phyloP scores from a whole-genome alignment of 495 filamentous ascomycete species.

The Talaromyces liani region DNA sequence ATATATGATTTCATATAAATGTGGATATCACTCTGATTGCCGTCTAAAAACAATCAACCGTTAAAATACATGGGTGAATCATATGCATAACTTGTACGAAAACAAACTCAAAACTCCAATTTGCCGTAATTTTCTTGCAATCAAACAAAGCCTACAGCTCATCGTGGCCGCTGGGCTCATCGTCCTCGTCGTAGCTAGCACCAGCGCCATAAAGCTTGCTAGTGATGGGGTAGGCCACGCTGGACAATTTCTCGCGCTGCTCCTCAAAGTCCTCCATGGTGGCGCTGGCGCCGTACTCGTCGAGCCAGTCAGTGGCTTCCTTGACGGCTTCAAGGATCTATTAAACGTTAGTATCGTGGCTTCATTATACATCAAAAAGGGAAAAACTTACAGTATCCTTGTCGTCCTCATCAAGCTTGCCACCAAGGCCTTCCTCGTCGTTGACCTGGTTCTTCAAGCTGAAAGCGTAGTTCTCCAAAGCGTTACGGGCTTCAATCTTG shows the following conservation, averaged over 20 bases:
- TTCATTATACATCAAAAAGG: not conserved
- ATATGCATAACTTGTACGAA: constrained; percentile 11
- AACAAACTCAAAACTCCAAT: constrained; percentile 22
- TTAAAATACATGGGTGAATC: constrained; percentile 10
- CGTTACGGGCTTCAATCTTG: constrained; percentile 92
- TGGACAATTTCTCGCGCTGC: constrained; percentile 97
- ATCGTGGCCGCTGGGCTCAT: constrained; percentile 74
- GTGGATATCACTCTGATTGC: constrained; percentile 13
- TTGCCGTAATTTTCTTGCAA: constrained; percentile 32
- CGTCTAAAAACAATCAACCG: constrained; percentile 7
- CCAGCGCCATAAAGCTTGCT: constrained; percentile 85
- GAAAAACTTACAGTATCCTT: constrained; percentile 90
- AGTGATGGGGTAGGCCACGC: constrained; percentile 96
- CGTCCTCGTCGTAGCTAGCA: constrained; percentile 54
- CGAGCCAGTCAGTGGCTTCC: constrained; percentile 95
- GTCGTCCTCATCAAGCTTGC: constrained; percentile 97
- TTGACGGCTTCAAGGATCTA: constrained; percentile 91
- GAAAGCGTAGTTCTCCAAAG: constrained; percentile 94
- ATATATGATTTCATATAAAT: constrained; percentile 13
- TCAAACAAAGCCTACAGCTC: constrained; percentile 66
- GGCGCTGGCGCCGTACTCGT: constrained; percentile 86
- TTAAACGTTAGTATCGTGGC: not conserved
- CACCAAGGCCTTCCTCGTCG: constrained; percentile 92
- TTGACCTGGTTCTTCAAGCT: constrained; percentile 98
- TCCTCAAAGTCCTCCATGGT: constrained; percentile 93